Percentiles rank a stretch among this genome's conserved stretches.
Evolutionary conservation across 1,284 basidiomycete species (phyloP).

Genomic region (Boletus sp.): DNA sequence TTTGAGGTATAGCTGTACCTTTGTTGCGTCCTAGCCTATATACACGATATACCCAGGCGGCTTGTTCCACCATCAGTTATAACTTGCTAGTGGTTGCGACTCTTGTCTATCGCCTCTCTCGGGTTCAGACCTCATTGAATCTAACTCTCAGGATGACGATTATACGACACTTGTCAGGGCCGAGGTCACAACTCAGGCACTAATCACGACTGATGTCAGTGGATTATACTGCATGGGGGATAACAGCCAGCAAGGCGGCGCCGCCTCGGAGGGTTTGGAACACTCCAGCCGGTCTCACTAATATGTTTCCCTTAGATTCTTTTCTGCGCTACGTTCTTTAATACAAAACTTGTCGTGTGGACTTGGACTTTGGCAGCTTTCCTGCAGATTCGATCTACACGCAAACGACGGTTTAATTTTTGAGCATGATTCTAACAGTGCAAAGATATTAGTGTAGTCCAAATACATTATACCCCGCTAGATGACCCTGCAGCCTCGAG

Average conservation of each 20-base stretch:
- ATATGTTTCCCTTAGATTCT: too few species aligned
- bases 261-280: neutral
- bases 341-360: neutral
- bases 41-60: slow-evolving; percentile 12
- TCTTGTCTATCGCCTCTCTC: slow-evolving; percentile 15
- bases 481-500: slow-evolving; percentile 44
- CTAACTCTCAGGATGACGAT: slow-evolving; percentile 5
- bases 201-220: slow-evolving; percentile 14
- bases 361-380: too few species aligned
- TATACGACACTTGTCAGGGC: neutral
- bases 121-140: neutral
- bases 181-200: neutral
- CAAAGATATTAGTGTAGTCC: neutral
- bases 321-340: too few species aligned
- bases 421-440: neutral
- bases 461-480: neutral
- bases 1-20: slow-evolving; percentile 18
- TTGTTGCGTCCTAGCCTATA: slow-evolving; percentile 3
- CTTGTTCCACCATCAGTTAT: slow-evolving; percentile 17
- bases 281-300: neutral
- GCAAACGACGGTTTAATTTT: neutral
- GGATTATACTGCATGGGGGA: neutral
- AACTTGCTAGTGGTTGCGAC: slow-evolving; percentile 24
- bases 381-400: neutral
- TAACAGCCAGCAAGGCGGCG: neutral